A percentile compares a stretch with the other conserved stretches of the same genome.
phyloP scores from a whole-genome alignment of 108 stramenopile species.

The Nitzschia sp. region DNA sequence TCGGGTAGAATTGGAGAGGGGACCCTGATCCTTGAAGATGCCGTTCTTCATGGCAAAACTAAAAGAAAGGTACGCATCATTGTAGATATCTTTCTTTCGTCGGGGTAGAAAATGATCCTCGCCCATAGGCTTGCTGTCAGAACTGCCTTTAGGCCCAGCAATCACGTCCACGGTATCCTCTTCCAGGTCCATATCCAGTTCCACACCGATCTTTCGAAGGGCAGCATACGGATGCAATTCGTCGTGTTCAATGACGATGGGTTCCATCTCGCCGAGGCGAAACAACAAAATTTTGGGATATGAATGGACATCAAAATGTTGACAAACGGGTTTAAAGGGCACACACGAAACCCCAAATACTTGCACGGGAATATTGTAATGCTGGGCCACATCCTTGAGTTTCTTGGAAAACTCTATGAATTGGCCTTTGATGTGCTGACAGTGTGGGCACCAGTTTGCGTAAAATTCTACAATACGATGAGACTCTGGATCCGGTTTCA shows the following conservation, averaged over 20 bases:
- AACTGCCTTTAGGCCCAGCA: background rate
- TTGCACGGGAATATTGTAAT: slow-evolving; percentile 33
- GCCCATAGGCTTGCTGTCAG: background rate
- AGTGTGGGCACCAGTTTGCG: slow-evolving; percentile 41
- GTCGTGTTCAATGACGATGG: slow-evolving; percentile 6
- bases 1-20: slow-evolving; percentile 33
- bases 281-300: slow-evolving; percentile 58
- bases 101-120: slow-evolving; percentile 27
- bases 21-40: slow-evolving; percentile 49
- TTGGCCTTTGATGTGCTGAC: slow-evolving; percentile 35
- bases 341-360: slow-evolving; percentile 81
- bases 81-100: slow-evolving; percentile 57
- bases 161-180: slow-evolving; percentile 1
- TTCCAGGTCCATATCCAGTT: slow-evolving; percentile 8
- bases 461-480: slow-evolving; percentile 57
- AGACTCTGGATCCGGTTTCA: background rate
- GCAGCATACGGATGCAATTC: slow-evolving; percentile 41
- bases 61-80: slow-evolving; percentile 72
- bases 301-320: slow-evolving; percentile 38
- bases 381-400: slow-evolving; percentile 21
- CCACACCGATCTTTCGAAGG: slow-evolving; percentile 31
- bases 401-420: slow-evolving; percentile 59
- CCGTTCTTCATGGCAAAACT: slow-evolving; percentile 67
- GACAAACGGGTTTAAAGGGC: slow-evolving; percentile 57
- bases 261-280: slow-evolving; percentile 42